phyloP scores from a whole-genome alignment of 805 yeast genomes.

The Sungouiozyma intestinalis region DNA sequence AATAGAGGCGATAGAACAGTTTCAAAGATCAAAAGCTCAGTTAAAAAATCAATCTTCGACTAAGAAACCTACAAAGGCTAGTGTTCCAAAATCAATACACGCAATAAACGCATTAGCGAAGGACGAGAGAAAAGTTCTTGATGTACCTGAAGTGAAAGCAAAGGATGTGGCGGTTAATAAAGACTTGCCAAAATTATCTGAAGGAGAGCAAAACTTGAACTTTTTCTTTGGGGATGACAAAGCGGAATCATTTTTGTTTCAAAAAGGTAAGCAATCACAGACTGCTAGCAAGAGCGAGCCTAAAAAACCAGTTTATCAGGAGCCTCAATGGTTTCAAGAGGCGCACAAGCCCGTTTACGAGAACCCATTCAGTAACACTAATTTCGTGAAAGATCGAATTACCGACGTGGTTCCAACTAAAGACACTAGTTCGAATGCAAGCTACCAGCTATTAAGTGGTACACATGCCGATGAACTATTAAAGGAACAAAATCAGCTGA shows the following conservation, averaged over 20 bases:
- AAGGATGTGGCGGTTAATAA: not conserved
- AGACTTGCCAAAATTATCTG: slow-evolving; percentile 4
- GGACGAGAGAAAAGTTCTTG: not conserved
- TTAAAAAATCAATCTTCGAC: not conserved
- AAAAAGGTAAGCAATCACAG: not conserved
- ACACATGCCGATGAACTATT: slow-evolving; percentile 11
- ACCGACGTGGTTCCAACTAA: not conserved
- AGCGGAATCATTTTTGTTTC: slow-evolving; percentile 14
- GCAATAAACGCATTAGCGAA: not conserved
- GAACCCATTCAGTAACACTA: slow-evolving; percentile 13
- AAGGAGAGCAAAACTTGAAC: slow-evolving; percentile 18
- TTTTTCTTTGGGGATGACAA: slow-evolving; percentile 11
- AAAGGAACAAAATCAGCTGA: not conserved
- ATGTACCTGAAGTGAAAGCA: not conserved
- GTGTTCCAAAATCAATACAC: not conserved
- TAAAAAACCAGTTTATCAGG: not conserved
- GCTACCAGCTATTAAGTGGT: slow-evolving; percentile 13
- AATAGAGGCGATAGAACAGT: slow-evolving; percentile 31
- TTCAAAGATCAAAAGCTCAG: slow-evolving; percentile 14
- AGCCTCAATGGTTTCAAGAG: not conserved
- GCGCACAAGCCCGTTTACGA: not conserved
- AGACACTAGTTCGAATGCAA: slow-evolving; percentile 5
- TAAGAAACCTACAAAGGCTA: not conserved
- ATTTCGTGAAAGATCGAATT: slow-evolving; percentile 15
- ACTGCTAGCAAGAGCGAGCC: slow-evolving; percentile 2